A percentile compares a stretch with the other conserved stretches of the same genome.
Conservation (phyloP, 164 flowering plant genomes). For the Tetracentron sinense region DNA sequence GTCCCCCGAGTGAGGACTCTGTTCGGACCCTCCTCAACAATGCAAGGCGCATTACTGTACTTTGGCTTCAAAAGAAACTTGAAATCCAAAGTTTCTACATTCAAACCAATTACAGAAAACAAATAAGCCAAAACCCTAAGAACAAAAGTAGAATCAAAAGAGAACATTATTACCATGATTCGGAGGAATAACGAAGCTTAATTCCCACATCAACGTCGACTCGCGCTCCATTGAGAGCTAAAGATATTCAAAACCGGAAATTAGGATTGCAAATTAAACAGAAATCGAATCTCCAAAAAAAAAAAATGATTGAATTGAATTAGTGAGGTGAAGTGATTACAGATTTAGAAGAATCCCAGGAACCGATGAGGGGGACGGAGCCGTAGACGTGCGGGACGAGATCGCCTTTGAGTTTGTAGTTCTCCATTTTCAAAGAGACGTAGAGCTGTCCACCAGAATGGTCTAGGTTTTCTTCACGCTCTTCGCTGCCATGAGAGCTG, state of each 20-base stretch:
- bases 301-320: not conserved
- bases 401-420: slow-evolving; percentile 52
- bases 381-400: slow-evolving; percentile 90
- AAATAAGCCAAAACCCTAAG: not conserved
- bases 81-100: slow-evolving; percentile 79
- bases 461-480: no score
- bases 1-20: slow-evolving; percentile 60
- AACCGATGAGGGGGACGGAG: slow-evolving; percentile 87
- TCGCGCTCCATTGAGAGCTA: slow-evolving; percentile 90
- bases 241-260: not conserved
- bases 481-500: slow-evolving; percentile 46
- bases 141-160: not conserved
- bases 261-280: not conserved
- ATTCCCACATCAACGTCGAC: slow-evolving; percentile 85
- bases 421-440: slow-evolving; percentile 89
- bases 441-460: slow-evolving; percentile 86
- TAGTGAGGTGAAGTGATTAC: slow-evolving; percentile 31
- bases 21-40: slow-evolving; percentile 86
- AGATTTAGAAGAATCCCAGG: slow-evolving; percentile 90
- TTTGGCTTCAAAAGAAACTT: slow-evolving; percentile 93
- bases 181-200: slow-evolving; percentile 92
- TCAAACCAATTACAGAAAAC: slow-evolving; percentile 1
- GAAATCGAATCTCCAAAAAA: no score
- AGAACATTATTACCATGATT: slow-evolving; percentile 58
- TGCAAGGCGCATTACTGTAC: slow-evolving; percentile 44